Percentiles rank a stretch among this genome's conserved stretches.
Conservation (phyloP, 805 yeast genomes). For the Starmerella potacharoeniae region DNA sequence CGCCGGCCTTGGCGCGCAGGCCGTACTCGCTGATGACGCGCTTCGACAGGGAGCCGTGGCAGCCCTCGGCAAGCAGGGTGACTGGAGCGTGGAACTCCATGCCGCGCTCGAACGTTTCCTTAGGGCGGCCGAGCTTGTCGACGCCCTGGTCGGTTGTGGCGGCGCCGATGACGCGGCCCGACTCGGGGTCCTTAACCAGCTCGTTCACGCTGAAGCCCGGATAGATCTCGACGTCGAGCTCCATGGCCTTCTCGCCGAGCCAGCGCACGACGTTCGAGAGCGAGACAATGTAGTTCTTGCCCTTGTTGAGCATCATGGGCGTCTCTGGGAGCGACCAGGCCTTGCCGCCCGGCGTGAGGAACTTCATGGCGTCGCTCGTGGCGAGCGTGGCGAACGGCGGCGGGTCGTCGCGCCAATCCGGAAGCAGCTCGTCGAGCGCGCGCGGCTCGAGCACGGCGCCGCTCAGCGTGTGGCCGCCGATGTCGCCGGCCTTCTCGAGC, state of each 20-base stretch:
- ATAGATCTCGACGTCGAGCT: conserved; percentile 83
- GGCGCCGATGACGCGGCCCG: conserved; percentile 62
- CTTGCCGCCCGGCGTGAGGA: conserved; percentile 42
- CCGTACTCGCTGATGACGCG: conserved; percentile 57
- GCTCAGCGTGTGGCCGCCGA: conserved; percentile 84
- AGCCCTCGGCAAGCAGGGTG: conserved; percentile 93
- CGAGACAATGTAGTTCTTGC: conserved; percentile 75
- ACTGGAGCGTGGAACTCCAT: conserved; percentile 91
- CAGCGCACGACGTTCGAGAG: conserved; percentile 70
- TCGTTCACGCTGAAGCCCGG: conserved; percentile 83
- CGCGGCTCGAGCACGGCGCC: conserved; percentile 93
- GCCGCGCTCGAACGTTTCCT: conserved; percentile 81
- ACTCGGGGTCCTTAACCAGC: conserved; percentile 45
- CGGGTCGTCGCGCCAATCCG: conserved; percentile 39
- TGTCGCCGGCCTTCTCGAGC: conserved; percentile 82
- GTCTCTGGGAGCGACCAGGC: conserved; percentile 82
- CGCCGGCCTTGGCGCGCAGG: conserved; percentile 43
- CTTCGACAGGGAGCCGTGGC: conserved; percentile 88
- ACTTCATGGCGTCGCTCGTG: conserved; percentile 60
- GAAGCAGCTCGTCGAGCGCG: conserved; percentile 74
- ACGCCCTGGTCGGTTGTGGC: conserved; percentile 93
- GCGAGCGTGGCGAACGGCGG: conserved; percentile 63
- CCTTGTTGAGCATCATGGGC: conserved; percentile 73
- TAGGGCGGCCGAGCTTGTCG: conserved; percentile 61
- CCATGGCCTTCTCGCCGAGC: conserved; percentile 82